phyloP scores from a whole-genome alignment of 2,329 filamentous ascomycete genomes.

The Cladosporium sp. region DNA sequence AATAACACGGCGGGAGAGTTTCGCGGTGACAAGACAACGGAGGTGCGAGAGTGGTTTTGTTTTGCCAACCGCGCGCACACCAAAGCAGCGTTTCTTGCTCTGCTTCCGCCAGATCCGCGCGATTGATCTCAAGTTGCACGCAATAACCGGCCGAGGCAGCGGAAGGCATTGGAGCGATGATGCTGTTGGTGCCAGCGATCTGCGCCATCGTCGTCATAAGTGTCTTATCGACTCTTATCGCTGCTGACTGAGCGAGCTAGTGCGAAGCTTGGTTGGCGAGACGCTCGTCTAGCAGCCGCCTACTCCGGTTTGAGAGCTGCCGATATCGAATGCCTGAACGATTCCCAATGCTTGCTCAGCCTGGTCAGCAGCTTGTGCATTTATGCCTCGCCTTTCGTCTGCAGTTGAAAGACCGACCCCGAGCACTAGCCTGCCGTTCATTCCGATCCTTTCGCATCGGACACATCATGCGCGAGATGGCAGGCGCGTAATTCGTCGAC shows the following conservation, averaged over 20 bases:
- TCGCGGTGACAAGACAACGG: not conserved
- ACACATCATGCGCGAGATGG: not conserved
- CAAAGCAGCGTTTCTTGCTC: too few species aligned
- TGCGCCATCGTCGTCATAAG: constrained; percentile 11
- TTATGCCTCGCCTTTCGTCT: not conserved
- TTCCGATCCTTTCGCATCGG: not conserved
- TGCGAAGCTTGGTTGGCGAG: not conserved
- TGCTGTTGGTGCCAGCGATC: constrained; percentile 1
- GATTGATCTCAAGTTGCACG: constrained; percentile 1
- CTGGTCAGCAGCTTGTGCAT: not conserved
- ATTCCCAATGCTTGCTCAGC: not conserved
- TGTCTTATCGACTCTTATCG: constrained; percentile 14
- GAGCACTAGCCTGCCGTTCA: not conserved
- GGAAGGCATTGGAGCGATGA: not conserved
- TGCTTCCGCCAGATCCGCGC: constrained; percentile 11
- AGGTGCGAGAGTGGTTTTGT: not conserved
- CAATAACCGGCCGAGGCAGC: constrained; percentile 1
- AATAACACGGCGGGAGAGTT: not conserved
- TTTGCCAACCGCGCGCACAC: not conserved
- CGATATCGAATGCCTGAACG: not conserved
- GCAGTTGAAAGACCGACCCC: not conserved
- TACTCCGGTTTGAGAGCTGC: not conserved
- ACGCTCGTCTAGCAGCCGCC: not conserved
- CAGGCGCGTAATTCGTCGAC: not conserved
- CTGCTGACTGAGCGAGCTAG: constrained; percentile 13